These are phyloP conservation scores for Microdochium paspali DNA, from an alignment of 2,329 filamentous ascomycete species.

Conservation along the genomic window DNA sequence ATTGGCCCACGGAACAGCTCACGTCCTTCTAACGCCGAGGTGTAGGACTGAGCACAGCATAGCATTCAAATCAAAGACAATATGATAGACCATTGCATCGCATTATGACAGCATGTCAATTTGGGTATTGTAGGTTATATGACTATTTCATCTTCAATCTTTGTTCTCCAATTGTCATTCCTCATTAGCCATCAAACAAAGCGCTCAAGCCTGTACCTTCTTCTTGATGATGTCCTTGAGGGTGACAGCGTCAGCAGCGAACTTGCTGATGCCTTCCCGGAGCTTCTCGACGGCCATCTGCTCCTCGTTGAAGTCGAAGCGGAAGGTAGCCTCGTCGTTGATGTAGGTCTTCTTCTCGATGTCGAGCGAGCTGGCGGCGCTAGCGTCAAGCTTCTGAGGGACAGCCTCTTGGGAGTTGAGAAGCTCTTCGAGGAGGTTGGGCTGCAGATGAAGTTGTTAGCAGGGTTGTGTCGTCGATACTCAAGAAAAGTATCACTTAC, in stretches of 20 bases:
- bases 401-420: constrained; percentile 74
- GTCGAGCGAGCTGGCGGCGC: constrained; percentile 55
- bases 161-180: neutral
- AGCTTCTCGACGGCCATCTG: constrained; percentile 99
- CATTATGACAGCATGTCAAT: neutral
- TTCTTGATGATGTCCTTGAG: constrained; percentile 85
- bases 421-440: constrained; percentile 88
- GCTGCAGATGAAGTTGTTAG: constrained; percentile 35
- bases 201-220: constrained; percentile 56
- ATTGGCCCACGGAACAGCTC: no score
- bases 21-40: no score
- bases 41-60: no score
- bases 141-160: neutral
- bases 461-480: neutral
- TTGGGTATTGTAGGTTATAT: neutral
- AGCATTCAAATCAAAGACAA: no score
- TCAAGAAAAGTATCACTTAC: constrained; percentile 39
- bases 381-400: constrained; percentile 84
- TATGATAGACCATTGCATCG: neutral
- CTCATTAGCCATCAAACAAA: neutral
- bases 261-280: constrained; percentile 98
- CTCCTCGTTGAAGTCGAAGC: constrained; percentile 99
- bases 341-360: constrained; percentile 89
- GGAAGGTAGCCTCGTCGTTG: constrained; percentile 81
- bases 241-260: constrained; percentile 88